Conservation (phyloP, 1,139 yeast genomes). For the Zygoascus meyerae region DNA sequence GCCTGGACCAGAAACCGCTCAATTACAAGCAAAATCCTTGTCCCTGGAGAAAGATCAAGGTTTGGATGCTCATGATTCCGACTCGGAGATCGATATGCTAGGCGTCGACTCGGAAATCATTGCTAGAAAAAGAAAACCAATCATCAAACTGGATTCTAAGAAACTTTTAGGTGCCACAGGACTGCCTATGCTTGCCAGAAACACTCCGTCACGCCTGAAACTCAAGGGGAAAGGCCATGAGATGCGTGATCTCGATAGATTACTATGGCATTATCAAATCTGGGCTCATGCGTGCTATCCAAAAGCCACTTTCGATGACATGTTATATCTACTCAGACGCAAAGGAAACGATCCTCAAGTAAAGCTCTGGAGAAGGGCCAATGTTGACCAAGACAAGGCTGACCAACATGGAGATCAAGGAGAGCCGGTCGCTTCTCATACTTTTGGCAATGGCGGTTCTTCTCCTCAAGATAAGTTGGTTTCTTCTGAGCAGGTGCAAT, state of each 20-base stretch:
- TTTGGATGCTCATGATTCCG: not conserved
- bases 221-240: conserved; percentile 39
- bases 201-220: conserved; percentile 24
- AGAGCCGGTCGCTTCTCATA: no score
- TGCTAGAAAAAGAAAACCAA: conserved; percentile 22
- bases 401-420: not conserved
- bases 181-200: conserved; percentile 28
- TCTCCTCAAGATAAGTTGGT: no score
- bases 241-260: conserved; percentile 41
- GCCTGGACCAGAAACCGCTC: not conserved
- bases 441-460: no score
- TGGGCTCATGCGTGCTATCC: conserved; percentile 86
- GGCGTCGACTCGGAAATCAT: conserved; percentile 36
- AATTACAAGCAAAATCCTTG: not conserved
- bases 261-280: conserved; percentile 65
- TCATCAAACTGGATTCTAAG: conserved; percentile 35
- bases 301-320: conserved; percentile 68
- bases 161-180: conserved; percentile 33
- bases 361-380: conserved; percentile 13
- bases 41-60: not conserved
- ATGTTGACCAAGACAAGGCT: not conserved
- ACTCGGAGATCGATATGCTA: conserved; percentile 24
- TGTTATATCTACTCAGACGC: conserved; percentile 32
- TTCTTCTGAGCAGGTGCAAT: no score
- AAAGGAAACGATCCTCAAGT: conserved; percentile 31